A percentile compares a stretch with the other conserved stretches of the same genome.
These are phyloP conservation scores for Trypethelium eluteriae DNA, from an alignment of 495 filamentous ascomycete species.

Conservation along the genomic window DNA sequence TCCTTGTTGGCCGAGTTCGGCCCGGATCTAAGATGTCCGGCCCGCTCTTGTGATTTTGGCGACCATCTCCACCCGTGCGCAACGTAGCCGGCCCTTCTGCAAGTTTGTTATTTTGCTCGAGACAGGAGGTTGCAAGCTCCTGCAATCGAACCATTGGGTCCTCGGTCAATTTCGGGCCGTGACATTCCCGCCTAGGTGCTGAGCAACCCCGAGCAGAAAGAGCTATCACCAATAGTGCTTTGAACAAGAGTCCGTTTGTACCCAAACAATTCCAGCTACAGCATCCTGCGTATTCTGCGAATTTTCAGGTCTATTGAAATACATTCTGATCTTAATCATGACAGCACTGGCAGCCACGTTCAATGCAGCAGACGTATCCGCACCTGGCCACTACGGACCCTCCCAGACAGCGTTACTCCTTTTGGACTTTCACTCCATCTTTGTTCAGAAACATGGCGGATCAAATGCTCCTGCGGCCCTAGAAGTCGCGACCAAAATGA, in stretches of 20 bases:
- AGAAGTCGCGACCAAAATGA: conserved; percentile 23
- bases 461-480: conserved; percentile 20
- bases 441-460: conserved; percentile 19
- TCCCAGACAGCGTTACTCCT: conserved; percentile 34
- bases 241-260: not conserved
- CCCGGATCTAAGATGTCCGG: not conserved
- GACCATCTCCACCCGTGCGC: not conserved
- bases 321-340: conserved; percentile 12
- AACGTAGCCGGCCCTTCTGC: not conserved
- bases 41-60: not conserved
- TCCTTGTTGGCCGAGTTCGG: not conserved
- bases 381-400: conserved; percentile 29
- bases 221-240: not conserved
- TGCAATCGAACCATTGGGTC: too few species aligned
- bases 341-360: conserved; percentile 15
- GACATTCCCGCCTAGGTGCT: too few species aligned
- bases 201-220: too few species aligned
- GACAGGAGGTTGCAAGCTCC: too few species aligned
- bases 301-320: not conserved
- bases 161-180: too few species aligned
- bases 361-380: conserved; percentile 19
- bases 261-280: not conserved
- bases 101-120: not conserved
- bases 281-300: not conserved
- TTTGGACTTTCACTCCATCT: conserved; percentile 33